Evolutionary conservation across 1,284 basidiomycete species (phyloP), one percentile per base, ranked within the genome.

Genomic region (Apiotrichum sp.): DNA sequence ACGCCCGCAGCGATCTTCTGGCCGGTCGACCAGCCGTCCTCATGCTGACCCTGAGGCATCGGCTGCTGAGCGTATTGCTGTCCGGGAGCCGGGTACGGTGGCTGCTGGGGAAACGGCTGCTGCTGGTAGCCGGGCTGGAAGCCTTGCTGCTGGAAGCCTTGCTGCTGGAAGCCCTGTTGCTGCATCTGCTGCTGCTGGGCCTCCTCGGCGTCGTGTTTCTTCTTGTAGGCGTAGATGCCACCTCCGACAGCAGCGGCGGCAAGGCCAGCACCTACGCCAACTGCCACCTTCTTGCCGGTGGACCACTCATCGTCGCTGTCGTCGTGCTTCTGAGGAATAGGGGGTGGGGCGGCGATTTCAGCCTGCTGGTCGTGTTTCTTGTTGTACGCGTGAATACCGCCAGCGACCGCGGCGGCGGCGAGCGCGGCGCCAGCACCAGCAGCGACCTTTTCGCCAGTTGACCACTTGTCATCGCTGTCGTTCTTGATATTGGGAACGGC

Each of bases 141-240:
- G 41, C n/a, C 41, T 13, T 38, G 36, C 36, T 38, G 36, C 36
- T 44, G 4, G 42, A 10, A 16, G 29, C 16, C 41, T 8, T 38
- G 36, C 36, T 38, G 36, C 36, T 29, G 4, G 42, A 13, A 13
- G 8, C 16, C 16, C 42, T 44, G 22, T 22, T 22, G 22, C 22
- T 22, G 22, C 22, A 22, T 22, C 4, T 16, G 42, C 22, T 13
- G 29, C 3, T 16, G 16, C 4, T 13, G 16, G 6, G 22, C 32
- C 31, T 50, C 16, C 29, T 55, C 42, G 22, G 39, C 29, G 46
- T 58, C 52, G 16, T 54, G 13, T 40, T 58, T 40, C 57, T 55
- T 54, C 36, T 58, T 58, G 52, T 51, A 45, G 3, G 52, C 57
- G 42, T 58, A 58, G 11, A 46, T 41, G 7, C 52, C 53, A 6